phyloP scores from a whole-genome alignment of 2,329 filamentous ascomycete species.

The Fusarium sp. region DNA sequence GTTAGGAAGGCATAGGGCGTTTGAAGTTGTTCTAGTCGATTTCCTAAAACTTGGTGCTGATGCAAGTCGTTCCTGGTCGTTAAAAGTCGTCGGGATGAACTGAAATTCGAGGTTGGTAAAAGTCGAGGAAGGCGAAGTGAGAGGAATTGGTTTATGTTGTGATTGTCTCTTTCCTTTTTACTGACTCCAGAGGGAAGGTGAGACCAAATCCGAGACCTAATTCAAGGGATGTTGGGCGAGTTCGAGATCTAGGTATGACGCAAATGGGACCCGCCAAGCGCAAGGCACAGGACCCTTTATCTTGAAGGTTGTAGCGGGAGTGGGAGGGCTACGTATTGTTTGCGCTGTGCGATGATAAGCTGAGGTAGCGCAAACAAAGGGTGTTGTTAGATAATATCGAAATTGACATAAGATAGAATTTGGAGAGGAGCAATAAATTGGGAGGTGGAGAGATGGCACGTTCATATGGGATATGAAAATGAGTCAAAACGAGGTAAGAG shows the following conservation, averaged over 20 bases:
- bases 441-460: constrained; percentile 21
- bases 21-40: constrained; percentile 15
- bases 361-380: background rate
- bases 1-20: constrained; percentile 37
- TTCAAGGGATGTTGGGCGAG: constrained; percentile 27
- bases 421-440: background rate
- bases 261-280: constrained; percentile 38
- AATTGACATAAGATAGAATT: background rate
- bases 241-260: constrained; percentile 40
- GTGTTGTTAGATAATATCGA: background rate
- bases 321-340: constrained; percentile 19
- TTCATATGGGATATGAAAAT: constrained; percentile 22
- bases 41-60: constrained; percentile 12
- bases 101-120: background rate
- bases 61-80: constrained; percentile 5
- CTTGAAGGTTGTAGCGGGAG: constrained; percentile 28
- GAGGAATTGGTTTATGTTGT: constrained; percentile 3
- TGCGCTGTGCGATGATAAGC: constrained; percentile 17
- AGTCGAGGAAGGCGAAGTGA: background rate
- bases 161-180: constrained; percentile 1
- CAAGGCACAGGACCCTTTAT: constrained; percentile 42
- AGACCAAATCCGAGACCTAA: constrained; percentile 23
- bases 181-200: constrained; percentile 9
- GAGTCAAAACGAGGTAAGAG: constrained; percentile 34
- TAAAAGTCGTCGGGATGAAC: background rate